phyloP scores from a whole-genome alignment of 257 asterid species.

The Forsythia suspensa region DNA sequence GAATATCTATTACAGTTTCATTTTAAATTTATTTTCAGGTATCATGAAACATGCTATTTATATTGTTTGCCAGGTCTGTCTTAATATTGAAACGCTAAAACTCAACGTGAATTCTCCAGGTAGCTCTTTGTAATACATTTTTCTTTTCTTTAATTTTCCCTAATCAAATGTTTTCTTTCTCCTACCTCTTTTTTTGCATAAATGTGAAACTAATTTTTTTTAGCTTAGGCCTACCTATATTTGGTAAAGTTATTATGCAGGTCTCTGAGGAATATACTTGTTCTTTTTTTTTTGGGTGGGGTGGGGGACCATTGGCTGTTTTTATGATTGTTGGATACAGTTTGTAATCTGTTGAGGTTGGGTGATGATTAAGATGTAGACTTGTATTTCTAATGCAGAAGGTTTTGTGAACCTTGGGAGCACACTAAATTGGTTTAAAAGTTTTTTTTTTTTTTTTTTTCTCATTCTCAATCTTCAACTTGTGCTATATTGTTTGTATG shows the following conservation, averaged over 20 bases:
- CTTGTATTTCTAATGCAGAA: neutral
- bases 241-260: too few relatives aligned
- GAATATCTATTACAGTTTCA: constrained; percentile 1
- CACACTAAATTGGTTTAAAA: neutral
- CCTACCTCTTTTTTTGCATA: neutral
- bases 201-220: neutral
- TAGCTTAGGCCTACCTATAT: too few relatives aligned
- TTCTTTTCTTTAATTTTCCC: neutral
- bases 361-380: neutral
- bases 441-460: neutral
- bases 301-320: too few relatives aligned
- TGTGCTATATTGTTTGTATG: neutral
- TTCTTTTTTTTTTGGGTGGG: too few relatives aligned
- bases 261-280: neutral
- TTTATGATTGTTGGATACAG: neutral
- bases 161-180: neutral
- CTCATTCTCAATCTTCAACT: neutral
- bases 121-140: constrained; percentile 19
- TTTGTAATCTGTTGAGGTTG: neutral
- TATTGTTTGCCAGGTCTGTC: constrained; percentile 68
- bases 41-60: constrained; percentile 1
- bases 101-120: constrained; percentile 57
- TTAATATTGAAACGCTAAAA: constrained; percentile 65
- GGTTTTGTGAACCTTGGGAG: neutral
- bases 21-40: neutral